Evolutionary conservation across 2,329 filamentous ascomycete species (phyloP).

Genomic region (Diaporthe longicolla): DNA sequence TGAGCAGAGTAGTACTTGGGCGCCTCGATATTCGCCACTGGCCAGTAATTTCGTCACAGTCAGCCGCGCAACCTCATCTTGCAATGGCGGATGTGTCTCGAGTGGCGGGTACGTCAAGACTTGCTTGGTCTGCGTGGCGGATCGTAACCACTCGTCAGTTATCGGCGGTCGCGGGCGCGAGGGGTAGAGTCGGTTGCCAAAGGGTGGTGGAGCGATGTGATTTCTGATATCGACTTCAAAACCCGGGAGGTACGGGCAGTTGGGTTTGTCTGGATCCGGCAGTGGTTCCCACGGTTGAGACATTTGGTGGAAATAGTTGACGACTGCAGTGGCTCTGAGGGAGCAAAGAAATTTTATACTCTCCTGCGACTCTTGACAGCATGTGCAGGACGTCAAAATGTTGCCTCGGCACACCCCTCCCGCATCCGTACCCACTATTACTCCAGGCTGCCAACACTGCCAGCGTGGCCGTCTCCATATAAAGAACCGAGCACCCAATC

Average conservation of each 20-base stretch:
- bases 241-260: neutral
- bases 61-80: neutral
- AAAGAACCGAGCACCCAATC: no score
- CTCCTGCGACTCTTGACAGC: no score
- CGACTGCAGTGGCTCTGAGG: neutral
- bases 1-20: neutral
- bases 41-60: neutral
- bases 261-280: neutral
- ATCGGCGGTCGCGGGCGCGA: neutral
- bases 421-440: no score
- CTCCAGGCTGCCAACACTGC: no score
- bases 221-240: neutral
- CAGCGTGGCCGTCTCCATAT: no score
- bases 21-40: neutral
- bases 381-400: no score
- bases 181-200: neutral
- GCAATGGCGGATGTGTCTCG: neutral
- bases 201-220: neutral
- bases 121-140: neutral
- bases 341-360: neutral
- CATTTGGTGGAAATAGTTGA: neutral
- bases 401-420: no score
- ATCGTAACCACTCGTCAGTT: neutral
- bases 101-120: neutral
- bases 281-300: neutral